Base-by-base conservation (phyloP, 768 basidiomycete genomes). In the Imleria badia region DNA sequence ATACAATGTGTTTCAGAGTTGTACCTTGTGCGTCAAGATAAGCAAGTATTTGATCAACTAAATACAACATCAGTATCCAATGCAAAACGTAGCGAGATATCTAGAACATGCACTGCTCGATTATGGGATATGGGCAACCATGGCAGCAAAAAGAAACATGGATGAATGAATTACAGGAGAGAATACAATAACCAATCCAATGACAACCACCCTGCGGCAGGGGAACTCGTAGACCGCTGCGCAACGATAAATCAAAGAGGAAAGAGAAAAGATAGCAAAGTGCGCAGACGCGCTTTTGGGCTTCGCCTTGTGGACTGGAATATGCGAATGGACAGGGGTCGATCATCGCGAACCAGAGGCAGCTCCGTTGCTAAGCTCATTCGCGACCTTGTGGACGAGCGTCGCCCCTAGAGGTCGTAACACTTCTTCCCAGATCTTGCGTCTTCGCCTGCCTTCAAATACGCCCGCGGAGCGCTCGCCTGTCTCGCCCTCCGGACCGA, bases 401-500 rank as follows among this genome's bases (percentile, higher is more conserved):
- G 76, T 70, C 63, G 79, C 77, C 9, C 89, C 89, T 0, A 91
- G 76, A 23, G 87, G 87, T 61, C 83, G 83, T 19, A 91, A 69
- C 17, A 82, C 82, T 46, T 83, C 78, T 56, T 76, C 78, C 89
- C 89, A 91, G 51, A 81, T 66, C 49, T 72, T 71, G 47, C 68
- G 78, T 56, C 87, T 74, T 44, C 89, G 70, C 33, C 89, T 72
- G 4, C 85, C 83, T 51, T 83, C 82, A 51, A 91, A 88, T 14
- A 90, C 86, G 26, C 74, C 70, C 51, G 67, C 73, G 14, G 81
- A 82, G 44, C 89, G 81, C 68, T 89, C 88, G 43, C 89, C 89
- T 0, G 81, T 82, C 71, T 91, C 89, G 49, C 89, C 89, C 66
- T 91, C 89, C 0, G 89, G 89, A 5, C 89, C 89, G 60, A 91